A percentile compares a stretch with the other conserved stretches of the same genome.
These are phyloP conservation scores for Xerocomus spinulosus DNA, from an alignment of 768 basidiomycete genomes.

Conservation along the genomic window DNA sequence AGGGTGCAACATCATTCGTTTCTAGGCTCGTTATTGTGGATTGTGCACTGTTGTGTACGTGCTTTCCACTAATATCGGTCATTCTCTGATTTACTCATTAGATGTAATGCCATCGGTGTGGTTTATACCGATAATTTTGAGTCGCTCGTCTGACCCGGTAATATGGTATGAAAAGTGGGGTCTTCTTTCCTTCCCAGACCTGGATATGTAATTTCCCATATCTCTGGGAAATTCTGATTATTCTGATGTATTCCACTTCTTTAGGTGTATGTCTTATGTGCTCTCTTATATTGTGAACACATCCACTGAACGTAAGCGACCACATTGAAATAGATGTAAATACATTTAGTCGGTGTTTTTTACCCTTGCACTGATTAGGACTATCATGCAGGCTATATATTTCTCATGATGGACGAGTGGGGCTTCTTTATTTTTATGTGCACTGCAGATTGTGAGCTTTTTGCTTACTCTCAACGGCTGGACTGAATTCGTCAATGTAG, in stretches of 20 bases:
- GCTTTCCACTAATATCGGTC: too few relatives aligned
- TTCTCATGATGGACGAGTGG: not conserved
- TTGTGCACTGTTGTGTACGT: not conserved
- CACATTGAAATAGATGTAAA: not conserved
- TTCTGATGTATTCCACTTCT: not conserved
- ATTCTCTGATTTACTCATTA: not conserved
- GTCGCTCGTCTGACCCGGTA: not conserved
- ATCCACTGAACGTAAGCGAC: too few relatives aligned
- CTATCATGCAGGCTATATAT: not conserved
- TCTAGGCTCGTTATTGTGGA: conserved; percentile 1
- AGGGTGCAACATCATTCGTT: not conserved
- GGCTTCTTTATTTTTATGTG: not conserved
- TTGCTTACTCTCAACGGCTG: too few relatives aligned
- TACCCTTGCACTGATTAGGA: not conserved
- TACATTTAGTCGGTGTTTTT: not conserved
- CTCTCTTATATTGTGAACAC: too few relatives aligned
- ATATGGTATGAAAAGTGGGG: too few relatives aligned
- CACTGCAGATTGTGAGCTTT: conserved; percentile 5
- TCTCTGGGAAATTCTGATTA: not conserved
- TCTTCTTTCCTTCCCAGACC: not conserved
- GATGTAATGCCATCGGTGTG: not conserved
- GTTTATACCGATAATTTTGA: not conserved
- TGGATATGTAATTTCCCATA: not conserved
- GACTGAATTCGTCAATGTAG: too few relatives aligned
- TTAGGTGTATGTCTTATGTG: too few relatives aligned